phyloP scores from a whole-genome alignment of 768 basidiomycete genomes.

The Jaapia argillacea region DNA sequence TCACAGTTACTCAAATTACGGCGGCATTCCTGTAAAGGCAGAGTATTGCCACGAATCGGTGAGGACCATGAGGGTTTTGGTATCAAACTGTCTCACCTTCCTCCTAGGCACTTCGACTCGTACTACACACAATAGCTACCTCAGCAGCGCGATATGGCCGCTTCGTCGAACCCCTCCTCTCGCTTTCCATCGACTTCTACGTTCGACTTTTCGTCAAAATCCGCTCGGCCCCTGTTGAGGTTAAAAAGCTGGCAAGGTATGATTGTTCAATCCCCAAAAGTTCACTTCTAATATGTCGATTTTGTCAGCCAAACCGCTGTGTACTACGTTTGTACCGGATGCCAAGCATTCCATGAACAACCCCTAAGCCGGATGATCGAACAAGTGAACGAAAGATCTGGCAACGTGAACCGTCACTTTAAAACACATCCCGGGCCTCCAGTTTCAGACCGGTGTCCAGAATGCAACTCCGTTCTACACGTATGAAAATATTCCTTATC shows the following conservation, averaged over 20 bases:
- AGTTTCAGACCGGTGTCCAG: constrained; percentile 58
- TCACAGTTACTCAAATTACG: constrained; percentile 86
- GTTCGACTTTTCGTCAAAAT: constrained; percentile 85
- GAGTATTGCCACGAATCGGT: constrained; percentile 95
- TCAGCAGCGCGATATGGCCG: constrained; percentile 90
- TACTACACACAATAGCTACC: constrained; percentile 78
- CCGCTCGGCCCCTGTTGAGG: constrained; percentile 62
- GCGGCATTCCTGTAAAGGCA: constrained; percentile 81
- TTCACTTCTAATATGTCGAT: not conserved
- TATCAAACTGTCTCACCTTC: not conserved
- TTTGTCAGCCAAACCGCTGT: constrained; percentile 73
- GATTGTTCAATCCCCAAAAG: too few relatives aligned
- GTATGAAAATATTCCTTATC: constrained; percentile 38
- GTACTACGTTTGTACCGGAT: constrained; percentile 78
- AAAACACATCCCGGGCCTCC: constrained; percentile 67
- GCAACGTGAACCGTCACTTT: constrained; percentile 52
- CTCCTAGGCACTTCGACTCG: constrained; percentile 73
- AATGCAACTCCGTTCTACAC: constrained; percentile 73
- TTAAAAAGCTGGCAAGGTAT: constrained; percentile 75
- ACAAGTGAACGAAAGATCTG: constrained; percentile 43
- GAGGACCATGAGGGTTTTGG: constrained; percentile 15
- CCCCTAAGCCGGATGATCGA: constrained; percentile 71
- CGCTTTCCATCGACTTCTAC: constrained; percentile 95
- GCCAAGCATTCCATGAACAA: constrained; percentile 77
- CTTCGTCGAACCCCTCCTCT: constrained; percentile 81